phyloP scores from a whole-genome alignment of 2,329 filamentous ascomycete genomes.

The Hymenoscyphus albidus region DNA sequence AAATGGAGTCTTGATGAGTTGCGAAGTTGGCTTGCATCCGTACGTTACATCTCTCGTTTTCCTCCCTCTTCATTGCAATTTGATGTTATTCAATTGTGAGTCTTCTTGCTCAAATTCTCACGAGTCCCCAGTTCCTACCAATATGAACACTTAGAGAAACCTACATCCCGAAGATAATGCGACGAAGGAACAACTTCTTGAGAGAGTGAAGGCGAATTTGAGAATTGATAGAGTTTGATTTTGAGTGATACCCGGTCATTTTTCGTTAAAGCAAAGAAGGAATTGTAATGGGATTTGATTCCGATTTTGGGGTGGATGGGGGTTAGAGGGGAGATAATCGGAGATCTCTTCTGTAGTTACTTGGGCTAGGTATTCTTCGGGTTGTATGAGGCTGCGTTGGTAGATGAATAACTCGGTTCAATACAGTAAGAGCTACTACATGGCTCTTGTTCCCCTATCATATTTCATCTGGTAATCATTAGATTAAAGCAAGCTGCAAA shows the following conservation, averaged over 20 bases:
- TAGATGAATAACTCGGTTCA: too few relatives aligned
- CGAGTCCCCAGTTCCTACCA: not conserved
- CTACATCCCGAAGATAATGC: slow-evolving; percentile 57
- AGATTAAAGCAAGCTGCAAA: too few relatives aligned
- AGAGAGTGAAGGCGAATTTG: slow-evolving; percentile 67
- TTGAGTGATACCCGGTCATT: too few relatives aligned
- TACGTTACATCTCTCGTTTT: slow-evolving; percentile 45
- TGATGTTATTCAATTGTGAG: not conserved
- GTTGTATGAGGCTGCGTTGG: too few relatives aligned
- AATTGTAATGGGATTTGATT: too few relatives aligned
- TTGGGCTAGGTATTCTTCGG: too few relatives aligned
- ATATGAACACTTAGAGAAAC: slow-evolving; percentile 49
- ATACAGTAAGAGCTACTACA: too few relatives aligned
- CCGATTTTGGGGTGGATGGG: too few relatives aligned
- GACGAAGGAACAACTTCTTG: slow-evolving; percentile 60
- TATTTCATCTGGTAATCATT: too few relatives aligned
- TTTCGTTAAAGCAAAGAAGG: not conserved
- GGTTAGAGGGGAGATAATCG: too few relatives aligned
- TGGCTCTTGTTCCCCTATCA: too few relatives aligned
- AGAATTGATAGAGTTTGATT: slow-evolving; percentile 37
- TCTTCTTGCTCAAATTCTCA: not conserved
- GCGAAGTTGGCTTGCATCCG: slow-evolving; percentile 73
- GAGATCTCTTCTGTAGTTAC: too few relatives aligned
- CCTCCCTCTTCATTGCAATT: not conserved
- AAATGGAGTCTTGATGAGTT: slow-evolving; percentile 79